Conservation (phyloP, 129 eudicot genomes). For the Escallonia herrerae region DNA sequence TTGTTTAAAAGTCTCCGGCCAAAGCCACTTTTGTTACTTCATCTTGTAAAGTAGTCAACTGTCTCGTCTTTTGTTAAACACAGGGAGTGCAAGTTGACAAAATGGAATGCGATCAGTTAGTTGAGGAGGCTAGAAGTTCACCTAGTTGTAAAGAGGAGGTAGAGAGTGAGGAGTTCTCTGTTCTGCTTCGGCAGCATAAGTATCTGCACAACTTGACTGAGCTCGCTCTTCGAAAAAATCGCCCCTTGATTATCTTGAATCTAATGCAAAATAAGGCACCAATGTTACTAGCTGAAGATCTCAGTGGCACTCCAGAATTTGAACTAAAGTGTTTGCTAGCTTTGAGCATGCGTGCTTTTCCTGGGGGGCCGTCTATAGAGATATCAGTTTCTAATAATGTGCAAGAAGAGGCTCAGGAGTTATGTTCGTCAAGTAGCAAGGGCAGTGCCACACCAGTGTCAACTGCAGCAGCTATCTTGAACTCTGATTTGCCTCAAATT, state of each 20-base stretch:
- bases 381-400: conserved; percentile 28
- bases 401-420: conserved; percentile 47
- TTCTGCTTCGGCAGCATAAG: conserved; percentile 49
- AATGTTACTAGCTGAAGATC: conserved; percentile 25
- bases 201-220: conserved; percentile 63
- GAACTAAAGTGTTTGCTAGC: conserved; percentile 70
- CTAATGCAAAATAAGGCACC: conserved; percentile 50
- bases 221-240: conserved; percentile 76
- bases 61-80: not conserved
- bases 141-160: conserved; percentile 26
- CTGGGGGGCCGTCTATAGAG: conserved; percentile 43
- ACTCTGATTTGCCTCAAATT: conserved; percentile 60
- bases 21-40: no score
- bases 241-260: conserved; percentile 61
- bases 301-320: conserved; percentile 35
- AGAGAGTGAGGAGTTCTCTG: conserved; percentile 41
- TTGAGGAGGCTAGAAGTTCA: conserved; percentile 26
- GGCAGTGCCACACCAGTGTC: conserved; percentile 16
- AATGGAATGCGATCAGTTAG: conserved; percentile 22
- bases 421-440: conserved; percentile 37
- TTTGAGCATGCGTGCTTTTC: conserved; percentile 48
- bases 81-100: conserved; percentile 84
- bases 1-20: no score
- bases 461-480: conserved; percentile 28
- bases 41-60: no score